Base-by-base conservation (phyloP, 257 asterid species). In the Capsicum baccatum region DNA sequence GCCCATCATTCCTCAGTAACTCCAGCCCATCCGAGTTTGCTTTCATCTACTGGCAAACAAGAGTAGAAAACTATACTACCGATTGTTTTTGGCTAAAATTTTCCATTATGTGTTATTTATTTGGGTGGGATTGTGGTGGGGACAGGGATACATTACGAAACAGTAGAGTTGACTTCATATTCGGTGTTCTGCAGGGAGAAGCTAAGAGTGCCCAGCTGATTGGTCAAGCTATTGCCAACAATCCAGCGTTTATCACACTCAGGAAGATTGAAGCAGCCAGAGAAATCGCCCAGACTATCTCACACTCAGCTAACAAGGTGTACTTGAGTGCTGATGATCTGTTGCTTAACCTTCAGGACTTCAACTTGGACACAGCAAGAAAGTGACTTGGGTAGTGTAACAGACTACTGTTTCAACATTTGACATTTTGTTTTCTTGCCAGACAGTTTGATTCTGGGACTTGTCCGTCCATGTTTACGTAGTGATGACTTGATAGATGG, bases 181-280 rank as follows among this genome's bases (percentile, higher is more conserved):
- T 14, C 80, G 19, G 19, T 85, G 84, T 56, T 59, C 52, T 48
- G 74, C 92, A 96, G 99, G 99, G 99, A 86, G 98, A 96, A 88
- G 99, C 99, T 71, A 94, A 90, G 93, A 96, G 99, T 90, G 99
- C 99, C 37, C 94, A 92, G 84, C 88, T 96, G 89, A 96, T 96
- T 64, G 99, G 99, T 81, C 92, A 92, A 92, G 97, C 97, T 14
- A 94, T 96, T 69, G 86, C 99, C 79, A 94, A 89, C 90, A 94
- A 94, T 79, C 97, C 97, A 5, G 97, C 99, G 13, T 96, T 96
- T 81, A 92, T 94, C 81, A 93, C 97, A 1, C 92, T 96, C 39
- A 91, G 99, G 95, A 91, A 91, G 86, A 96, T 96, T 9, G 99
- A 96, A 88, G 99, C 98, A 66, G 94, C 97, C 3, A 89, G 91